Evolutionary conservation across 2,329 filamentous ascomycete genomes (phyloP).

Genomic region (Rutstroemia sp.): DNA sequence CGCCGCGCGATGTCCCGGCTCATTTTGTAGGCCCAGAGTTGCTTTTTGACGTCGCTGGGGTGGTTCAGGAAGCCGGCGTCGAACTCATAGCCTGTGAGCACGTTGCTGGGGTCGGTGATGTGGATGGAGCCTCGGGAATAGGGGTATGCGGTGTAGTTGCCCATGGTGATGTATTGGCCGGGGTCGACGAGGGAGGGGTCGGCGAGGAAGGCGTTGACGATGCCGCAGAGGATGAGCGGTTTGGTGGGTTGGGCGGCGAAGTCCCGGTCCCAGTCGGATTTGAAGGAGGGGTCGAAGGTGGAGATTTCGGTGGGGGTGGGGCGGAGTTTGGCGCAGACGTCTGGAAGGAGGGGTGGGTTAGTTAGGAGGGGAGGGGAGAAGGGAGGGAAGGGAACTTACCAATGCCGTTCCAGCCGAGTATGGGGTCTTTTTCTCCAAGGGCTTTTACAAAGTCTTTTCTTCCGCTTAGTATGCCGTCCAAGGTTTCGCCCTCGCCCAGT

Average conservation of each 20-base stretch:
- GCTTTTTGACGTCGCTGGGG: slow-evolving; percentile 47
- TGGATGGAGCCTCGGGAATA: slow-evolving; percentile 55
- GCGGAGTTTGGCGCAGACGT: slow-evolving; percentile 48
- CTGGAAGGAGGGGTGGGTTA: slow-evolving; percentile 22
- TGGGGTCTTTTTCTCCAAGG: slow-evolving; percentile 38
- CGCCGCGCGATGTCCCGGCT: slow-evolving; percentile 53
- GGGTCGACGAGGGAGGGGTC: slow-evolving; percentile 33
- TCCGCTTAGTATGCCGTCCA: slow-evolving; percentile 46
- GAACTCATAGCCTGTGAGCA: slow-evolving; percentile 44
- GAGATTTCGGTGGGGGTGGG: slow-evolving; percentile 47
- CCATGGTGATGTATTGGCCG: slow-evolving; percentile 45
- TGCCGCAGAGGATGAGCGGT: slow-evolving; percentile 43
- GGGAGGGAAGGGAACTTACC: slow-evolving; percentile 14
- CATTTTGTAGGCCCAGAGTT: slow-evolving; percentile 58
- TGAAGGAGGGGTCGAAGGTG: slow-evolving; percentile 43
- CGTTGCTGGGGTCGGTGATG: slow-evolving; percentile 39
- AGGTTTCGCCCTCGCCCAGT: slow-evolving; percentile 38
- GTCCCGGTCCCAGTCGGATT: slow-evolving; percentile 46
- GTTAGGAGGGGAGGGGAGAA: neutral
- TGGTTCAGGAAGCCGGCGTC: slow-evolving; percentile 50
- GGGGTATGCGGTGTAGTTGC: slow-evolving; percentile 50
- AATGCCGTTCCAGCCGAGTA: slow-evolving; percentile 50
- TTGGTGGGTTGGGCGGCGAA: slow-evolving; percentile 33
- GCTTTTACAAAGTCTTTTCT: slow-evolving; percentile 38
- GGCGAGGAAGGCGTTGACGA: slow-evolving; percentile 39